These are phyloP conservation scores for Phytophthora pini DNA, from an alignment of 352 stramenopile species.

Conservation along the genomic window DNA sequence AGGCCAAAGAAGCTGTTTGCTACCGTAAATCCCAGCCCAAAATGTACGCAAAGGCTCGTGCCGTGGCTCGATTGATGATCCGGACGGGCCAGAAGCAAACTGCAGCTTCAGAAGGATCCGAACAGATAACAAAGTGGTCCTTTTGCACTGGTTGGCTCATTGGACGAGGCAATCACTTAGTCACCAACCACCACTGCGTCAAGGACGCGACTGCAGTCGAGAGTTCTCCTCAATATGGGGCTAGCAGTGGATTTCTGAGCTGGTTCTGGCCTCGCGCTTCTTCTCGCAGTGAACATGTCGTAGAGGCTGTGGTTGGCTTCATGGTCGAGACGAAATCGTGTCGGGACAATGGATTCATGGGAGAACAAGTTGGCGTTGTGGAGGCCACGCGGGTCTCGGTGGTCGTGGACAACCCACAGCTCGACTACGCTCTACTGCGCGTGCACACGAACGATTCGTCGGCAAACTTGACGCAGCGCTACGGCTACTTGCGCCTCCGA, in stretches of 20 bases:
- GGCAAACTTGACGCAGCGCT: slow-evolving; percentile 45
- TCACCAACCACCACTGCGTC: slow-evolving; percentile 80
- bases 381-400: slow-evolving; percentile 49
- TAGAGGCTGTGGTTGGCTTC: slow-evolving; percentile 54
- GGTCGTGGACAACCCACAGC: slow-evolving; percentile 43
- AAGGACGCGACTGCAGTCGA: slow-evolving; percentile 24
- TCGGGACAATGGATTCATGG: slow-evolving; percentile 35
- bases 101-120: not conserved
- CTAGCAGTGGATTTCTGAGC: slow-evolving; percentile 15
- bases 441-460: slow-evolving; percentile 41
- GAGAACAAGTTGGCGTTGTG: slow-evolving; percentile 47
- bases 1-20: slow-evolving; percentile 66
- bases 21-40: slow-evolving; percentile 54
- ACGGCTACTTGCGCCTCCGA: slow-evolving; percentile 59
- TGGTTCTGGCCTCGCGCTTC: slow-evolving; percentile 10
- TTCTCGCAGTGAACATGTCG: slow-evolving; percentile 15
- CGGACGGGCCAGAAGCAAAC: slow-evolving; percentile 21
- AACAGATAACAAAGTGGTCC: slow-evolving; percentile 26
- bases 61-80: slow-evolving; percentile 67
- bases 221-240: not conserved
- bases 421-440: slow-evolving; percentile 71
- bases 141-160: slow-evolving; percentile 77
- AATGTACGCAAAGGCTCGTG: slow-evolving; percentile 63
- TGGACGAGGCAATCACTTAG: slow-evolving; percentile 58
- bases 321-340: slow-evolving; percentile 65